Evolutionary conservation across 495 filamentous ascomycete species (phyloP), one percentile per base, ranked within the genome.

Genomic region (Chlorociboria aeruginascens): DNA sequence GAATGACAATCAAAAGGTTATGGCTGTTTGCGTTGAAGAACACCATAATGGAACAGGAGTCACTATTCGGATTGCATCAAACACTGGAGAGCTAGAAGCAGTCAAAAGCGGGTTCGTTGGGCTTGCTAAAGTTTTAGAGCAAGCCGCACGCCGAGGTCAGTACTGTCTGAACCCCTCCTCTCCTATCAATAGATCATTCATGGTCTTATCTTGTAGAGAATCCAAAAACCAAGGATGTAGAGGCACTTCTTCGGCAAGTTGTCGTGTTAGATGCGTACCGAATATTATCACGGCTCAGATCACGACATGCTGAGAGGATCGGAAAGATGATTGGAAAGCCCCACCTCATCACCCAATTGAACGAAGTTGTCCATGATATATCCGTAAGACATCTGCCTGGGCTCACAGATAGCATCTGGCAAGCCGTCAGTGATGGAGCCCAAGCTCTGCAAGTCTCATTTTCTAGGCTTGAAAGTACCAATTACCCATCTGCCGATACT

Each of bases 11-110:
- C 40, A 45, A 3, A 53, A 57, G 31, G 49, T 63, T 9, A 56
- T 60, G 51, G 61, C 61, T 38, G 54, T 64, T 7, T 66, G 59
- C 48, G 34, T 66, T 40, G 54, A 63, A 40, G 62, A 65, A 47
- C 50, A 56, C 45, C 16, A 14, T 31, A 51, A 58, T 29, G 46
- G 51, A 17, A 32, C 51, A 40, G 46, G 46, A 36, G 38, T 54
- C 28, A 61, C 56, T 9, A 56, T 63, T 16, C 36, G 54, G 13
- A 31, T 63, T 31, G 55, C 60, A 12, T 46, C 54, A 45, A 63
- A 59, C 39, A 62, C 44, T 34, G 57, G 57, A 40, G 51, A 58
- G n/a, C 33, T 54, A 12, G 45, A 43, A 35, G 33, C 49, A 28
- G 54, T 64, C 35, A 44, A 47, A 32, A 42, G 42, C 32, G 58